Conservation (phyloP, 768 basidiomycete species). For the Chalciporus pseudorubinellus region DNA sequence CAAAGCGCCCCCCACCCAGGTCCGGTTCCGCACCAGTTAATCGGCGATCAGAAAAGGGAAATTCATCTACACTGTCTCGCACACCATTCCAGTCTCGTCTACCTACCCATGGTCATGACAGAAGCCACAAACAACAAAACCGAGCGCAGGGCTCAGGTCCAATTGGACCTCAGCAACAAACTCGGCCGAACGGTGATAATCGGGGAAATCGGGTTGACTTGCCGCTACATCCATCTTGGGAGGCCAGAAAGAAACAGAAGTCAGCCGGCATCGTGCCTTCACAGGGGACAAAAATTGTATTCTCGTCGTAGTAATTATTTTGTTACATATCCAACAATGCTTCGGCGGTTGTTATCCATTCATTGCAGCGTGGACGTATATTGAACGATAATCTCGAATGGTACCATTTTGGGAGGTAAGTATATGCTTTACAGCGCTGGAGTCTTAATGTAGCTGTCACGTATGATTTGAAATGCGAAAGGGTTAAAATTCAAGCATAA, state of each 20-base stretch:
- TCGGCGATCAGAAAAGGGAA: slow-evolving; percentile 19
- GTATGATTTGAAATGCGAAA: not conserved
- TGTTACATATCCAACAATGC: not conserved
- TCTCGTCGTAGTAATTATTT: slow-evolving; percentile 20
- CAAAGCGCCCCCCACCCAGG: slow-evolving; percentile 12
- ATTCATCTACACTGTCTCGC: not conserved
- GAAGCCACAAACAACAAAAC: not conserved
- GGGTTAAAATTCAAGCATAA: not conserved
- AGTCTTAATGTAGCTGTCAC: not conserved
- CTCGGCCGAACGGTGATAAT: not conserved
- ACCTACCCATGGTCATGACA: not conserved
- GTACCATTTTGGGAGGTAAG: not conserved
- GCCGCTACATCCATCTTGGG: slow-evolving; percentile 93
- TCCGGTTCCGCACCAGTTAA: slow-evolving; percentile 11
- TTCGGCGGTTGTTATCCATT: not conserved
- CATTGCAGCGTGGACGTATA: not conserved
- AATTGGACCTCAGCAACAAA: not conserved
- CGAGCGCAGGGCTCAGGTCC: not conserved
- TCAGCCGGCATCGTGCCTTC: slow-evolving; percentile 59
- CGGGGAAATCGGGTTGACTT: slow-evolving; percentile 13
- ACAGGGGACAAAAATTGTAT: slow-evolving; percentile 86
- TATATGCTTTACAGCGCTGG: not conserved
- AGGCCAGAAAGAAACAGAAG: slow-evolving; percentile 83
- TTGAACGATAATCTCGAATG: not conserved
- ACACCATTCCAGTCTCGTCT: not conserved